Base-by-base conservation (phyloP, 306 rosid species). In the Prunus fruticosa region DNA sequence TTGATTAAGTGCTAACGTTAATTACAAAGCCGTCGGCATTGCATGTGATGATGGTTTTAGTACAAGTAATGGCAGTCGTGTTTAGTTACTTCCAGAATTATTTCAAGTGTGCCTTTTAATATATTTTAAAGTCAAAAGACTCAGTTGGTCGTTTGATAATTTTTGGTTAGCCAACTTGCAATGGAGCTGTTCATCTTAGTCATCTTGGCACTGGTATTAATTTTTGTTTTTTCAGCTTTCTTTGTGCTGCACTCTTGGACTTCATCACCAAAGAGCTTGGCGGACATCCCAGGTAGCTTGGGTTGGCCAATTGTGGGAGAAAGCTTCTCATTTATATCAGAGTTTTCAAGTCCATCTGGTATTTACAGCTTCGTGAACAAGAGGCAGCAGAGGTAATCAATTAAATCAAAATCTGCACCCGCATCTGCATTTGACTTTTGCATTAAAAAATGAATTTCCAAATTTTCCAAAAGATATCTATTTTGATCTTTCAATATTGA, bases 291-390 rank as follows among this genome's bases (percentile, higher is more conserved):
- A 10, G 98, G 98, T 2, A 86, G 83, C 84, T 82, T 93, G 54
- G 98, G 98, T 45, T 89, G 94, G 94, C 98, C 98, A 25, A 30
- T 93, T 81, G 82, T 93, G 43, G 96, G 98, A 11, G 98, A 91
- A 81, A 93, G 88, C 77, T 84, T 89, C 72, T 82, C 89, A 46
- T 93, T 93, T 60, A 62, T 93, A 27, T 86, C 95, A 12, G 89
- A 82, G 82, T 93, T 93, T 82, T 86, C 93, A 56, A 91, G 95
- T 67, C 90, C 93, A 1, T 84, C 93, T 52, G 96, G 98, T 60
- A 88, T 93, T 73, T 90, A 43, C 82, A 91, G 79, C 87, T 93
- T 93, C 95, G 91, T 91, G 96, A 70, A 72, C 75, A 85, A 76
- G 43, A 91, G 98, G 78, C 96, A 91, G 73, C 79, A 89, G 76